Evolutionary conservation across 805 yeast species (phyloP).

Genomic region (Saccharomycopsis sp.): DNA sequence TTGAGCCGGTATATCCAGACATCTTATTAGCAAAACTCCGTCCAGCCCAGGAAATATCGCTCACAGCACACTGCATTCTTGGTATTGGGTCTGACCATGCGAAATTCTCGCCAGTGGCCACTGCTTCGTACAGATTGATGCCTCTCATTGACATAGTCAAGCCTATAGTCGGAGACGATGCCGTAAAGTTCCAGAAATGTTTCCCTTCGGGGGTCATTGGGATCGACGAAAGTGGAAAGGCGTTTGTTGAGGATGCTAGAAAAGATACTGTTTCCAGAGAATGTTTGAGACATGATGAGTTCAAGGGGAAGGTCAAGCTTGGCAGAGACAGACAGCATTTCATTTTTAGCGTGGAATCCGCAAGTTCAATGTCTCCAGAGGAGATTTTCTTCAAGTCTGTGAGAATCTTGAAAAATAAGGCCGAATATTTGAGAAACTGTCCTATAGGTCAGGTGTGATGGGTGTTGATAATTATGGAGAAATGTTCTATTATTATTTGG

Average conservation of each 20-base stretch:
- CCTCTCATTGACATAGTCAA: slow-evolving; percentile 75
- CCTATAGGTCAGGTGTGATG: slow-evolving; percentile 54
- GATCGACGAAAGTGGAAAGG: slow-evolving; percentile 58
- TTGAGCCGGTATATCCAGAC: slow-evolving; percentile 79
- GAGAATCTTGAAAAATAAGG: slow-evolving; percentile 78
- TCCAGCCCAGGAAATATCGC: slow-evolving; percentile 93
- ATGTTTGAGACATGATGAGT: slow-evolving; percentile 89
- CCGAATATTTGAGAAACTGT: slow-evolving; percentile 69
- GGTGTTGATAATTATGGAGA: no score
- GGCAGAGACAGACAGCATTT: slow-evolving; percentile 92
- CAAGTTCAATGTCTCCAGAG: slow-evolving; percentile 96
- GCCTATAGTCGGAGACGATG: slow-evolving; percentile 72
- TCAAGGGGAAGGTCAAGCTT: slow-evolving; percentile 78
- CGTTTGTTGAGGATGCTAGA: slow-evolving; percentile 82
- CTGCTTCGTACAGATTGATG: slow-evolving; percentile 90
- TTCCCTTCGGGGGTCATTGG: slow-evolving; percentile 92
- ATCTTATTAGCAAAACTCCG: slow-evolving; percentile 86
- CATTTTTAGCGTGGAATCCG: slow-evolving; percentile 87
- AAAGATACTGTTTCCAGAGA: slow-evolving; percentile 96
- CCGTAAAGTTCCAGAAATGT: slow-evolving; percentile 75
- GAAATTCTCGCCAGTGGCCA: slow-evolving; percentile 93
- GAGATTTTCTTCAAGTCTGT: slow-evolving; percentile 91
- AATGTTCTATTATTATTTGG: no score
- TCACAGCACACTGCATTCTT: slow-evolving; percentile 82
- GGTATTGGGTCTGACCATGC: slow-evolving; percentile 96